These are phyloP conservation scores for Populus hybrid DNA, from an alignment of 441 rosid species.

Conservation along the genomic window DNA sequence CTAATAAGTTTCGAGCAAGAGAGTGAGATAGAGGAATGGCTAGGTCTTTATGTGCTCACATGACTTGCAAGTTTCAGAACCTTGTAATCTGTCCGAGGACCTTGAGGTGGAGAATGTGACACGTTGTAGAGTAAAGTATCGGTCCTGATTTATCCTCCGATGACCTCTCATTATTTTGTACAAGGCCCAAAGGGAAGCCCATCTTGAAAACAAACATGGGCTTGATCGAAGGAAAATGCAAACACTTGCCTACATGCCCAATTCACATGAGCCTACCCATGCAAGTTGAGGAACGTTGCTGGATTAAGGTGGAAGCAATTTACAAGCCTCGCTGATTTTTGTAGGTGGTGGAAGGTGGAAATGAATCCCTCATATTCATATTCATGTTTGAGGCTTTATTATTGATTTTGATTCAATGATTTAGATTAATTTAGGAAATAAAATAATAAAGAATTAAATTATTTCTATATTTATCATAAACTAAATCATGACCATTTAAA, in stretches of 20 bases:
- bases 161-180: background rate
- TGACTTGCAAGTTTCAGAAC: background rate
- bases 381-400: too few relatives aligned
- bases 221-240: background rate
- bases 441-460: too few relatives aligned
- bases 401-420: too few relatives aligned
- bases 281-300: background rate
- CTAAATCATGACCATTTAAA: too few relatives aligned
- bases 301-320: background rate
- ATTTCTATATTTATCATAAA: too few relatives aligned
- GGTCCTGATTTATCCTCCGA: background rate
- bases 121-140: background rate
- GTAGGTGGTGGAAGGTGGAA: too few relatives aligned
- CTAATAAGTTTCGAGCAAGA: background rate
- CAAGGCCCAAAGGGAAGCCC: background rate
- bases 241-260: background rate
- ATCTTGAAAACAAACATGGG: background rate
- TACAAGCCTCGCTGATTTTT: too few relatives aligned
- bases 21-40: background rate
- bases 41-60: background rate
- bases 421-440: too few relatives aligned
- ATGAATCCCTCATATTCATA: too few relatives aligned
- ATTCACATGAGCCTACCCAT: background rate
- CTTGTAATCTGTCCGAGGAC: background rate
- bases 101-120: slow-evolving; percentile 18